A percentile compares a stretch with the other conserved stretches of the same genome.
Conservation (phyloP, 768 basidiomycete species). For the Hirschioporus abietinus region DNA sequence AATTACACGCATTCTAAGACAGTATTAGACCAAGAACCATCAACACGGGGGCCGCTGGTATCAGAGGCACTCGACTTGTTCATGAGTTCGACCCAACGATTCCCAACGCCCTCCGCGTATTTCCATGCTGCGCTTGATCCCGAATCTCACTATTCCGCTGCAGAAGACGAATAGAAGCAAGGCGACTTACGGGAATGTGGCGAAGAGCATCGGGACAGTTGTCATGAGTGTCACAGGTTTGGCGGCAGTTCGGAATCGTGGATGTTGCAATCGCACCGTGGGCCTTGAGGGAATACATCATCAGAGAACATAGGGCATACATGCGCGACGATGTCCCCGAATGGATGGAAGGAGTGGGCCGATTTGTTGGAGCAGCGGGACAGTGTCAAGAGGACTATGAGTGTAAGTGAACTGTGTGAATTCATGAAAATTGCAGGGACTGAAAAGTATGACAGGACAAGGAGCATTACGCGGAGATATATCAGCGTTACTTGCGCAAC, state of each 20-base stretch:
- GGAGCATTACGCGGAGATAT: conserved; percentile 42
- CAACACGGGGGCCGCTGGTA: too few relatives aligned
- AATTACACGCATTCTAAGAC: too few relatives aligned
- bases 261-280: conserved; percentile 57
- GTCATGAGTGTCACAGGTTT: too few relatives aligned
- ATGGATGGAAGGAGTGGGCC: conserved; percentile 41
- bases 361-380: conserved; percentile 36
- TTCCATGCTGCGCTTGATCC: too few relatives aligned
- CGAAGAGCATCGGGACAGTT: too few relatives aligned
- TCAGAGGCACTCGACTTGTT: too few relatives aligned
- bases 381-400: conserved; percentile 42
- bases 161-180: too few relatives aligned
- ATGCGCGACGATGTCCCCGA: conserved; percentile 36
- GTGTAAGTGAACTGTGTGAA: conserved; percentile 22
- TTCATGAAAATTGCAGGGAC: neutral
- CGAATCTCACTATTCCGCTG: too few relatives aligned
- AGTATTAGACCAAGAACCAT: too few relatives aligned
- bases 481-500: conserved; percentile 50
- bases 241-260: conserved; percentile 47
- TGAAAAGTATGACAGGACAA: conserved; percentile 27
- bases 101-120: too few relatives aligned
- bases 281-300: conserved; percentile 41
- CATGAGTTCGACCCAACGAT: too few relatives aligned
- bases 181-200: too few relatives aligned
- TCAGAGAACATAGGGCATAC: conserved; percentile 46